Base-by-base conservation (phyloP, 768 basidiomycete species). In the Goffeauzyma gilvescens region DNA sequence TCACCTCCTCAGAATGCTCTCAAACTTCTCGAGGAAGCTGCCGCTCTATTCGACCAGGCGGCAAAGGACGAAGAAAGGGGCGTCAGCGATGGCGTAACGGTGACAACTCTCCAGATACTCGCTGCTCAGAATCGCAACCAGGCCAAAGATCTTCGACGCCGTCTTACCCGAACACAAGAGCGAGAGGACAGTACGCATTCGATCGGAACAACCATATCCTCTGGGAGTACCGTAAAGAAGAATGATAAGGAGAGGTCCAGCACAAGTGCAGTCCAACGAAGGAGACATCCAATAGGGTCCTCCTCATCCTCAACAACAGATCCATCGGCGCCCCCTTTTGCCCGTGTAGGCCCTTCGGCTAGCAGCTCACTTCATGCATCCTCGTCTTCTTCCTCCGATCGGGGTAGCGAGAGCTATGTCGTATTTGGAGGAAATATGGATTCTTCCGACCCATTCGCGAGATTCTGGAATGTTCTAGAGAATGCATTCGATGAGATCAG, bases 1-100 rank as follows among this genome's bases (percentile, higher is more conserved):
- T 25, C 27, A 2, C 49, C 83, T 83, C 4, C 67, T 68, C 26
- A 78, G 68, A 0, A 80, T 78, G 53, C 83, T 79, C 38, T 72
- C 70, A 40, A 83, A 74, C 46, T 83, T 76, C 60, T 85, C 85
- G 15, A 86, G 63, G 59, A 89, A 85, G 55, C 79, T 73, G 0
- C 78, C 79, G 50, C 82, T 69, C 51, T 84, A 75, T 59, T 85
- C 81, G 32, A 83, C 78, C 1, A 41, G 31, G 21, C 21, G 14
- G 17, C n/a, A 25, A 39, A 31, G 26, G 18, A 36, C 13, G 20
- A 28, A 25, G 42, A 43, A 15, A 20, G 28, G 14, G 41, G 36
- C 2, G 38, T 30, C n/a, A 7, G 36, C 13, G 8, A 4, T 17
- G 17, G 13, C 27, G n/a, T n/a, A 12, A 12, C 53, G 7, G 38